Conservation (phyloP, 352 stramenopile species). For the Thalassiosira exigua region DNA sequence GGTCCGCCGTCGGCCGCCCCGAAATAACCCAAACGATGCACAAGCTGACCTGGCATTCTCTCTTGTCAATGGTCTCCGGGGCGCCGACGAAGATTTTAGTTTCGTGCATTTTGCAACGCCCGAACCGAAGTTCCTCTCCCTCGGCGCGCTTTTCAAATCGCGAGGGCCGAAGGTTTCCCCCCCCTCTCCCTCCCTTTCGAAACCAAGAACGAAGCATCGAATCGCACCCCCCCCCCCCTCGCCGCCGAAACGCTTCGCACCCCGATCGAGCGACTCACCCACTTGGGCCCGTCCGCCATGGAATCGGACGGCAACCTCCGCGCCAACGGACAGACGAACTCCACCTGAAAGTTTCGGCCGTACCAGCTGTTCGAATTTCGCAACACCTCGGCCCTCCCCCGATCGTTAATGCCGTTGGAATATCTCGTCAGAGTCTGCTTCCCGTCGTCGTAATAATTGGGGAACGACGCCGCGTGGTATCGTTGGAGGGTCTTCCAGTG, state of each 20-base stretch:
- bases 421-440: conserved; percentile 17
- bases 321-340: conserved; percentile 56
- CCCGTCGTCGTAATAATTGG: conserved; percentile 35
- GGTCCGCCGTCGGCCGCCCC: too few relatives aligned
- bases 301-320: conserved; percentile 46
- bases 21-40: too few relatives aligned
- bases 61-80: too few relatives aligned
- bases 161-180: too few relatives aligned
- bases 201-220: background rate
- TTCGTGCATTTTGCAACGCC: too few relatives aligned
- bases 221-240: conserved; percentile 40
- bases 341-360: conserved; percentile 46
- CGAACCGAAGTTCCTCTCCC: too few relatives aligned
- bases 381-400: conserved; percentile 9
- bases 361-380: conserved; percentile 20
- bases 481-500: conserved; percentile 42
- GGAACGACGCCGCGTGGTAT: conserved; percentile 32
- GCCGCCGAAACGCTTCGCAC: too few relatives aligned
- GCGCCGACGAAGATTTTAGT: too few relatives aligned
- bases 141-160: too few relatives aligned
- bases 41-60: too few relatives aligned
- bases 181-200: too few relatives aligned
- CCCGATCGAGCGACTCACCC: too few relatives aligned
- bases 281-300: conserved; percentile 58
- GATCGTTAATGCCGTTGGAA: conserved; percentile 42